Evolutionary conservation across 179 eudicot species (phyloP).

Genomic region (Silene noctiflora): DNA sequence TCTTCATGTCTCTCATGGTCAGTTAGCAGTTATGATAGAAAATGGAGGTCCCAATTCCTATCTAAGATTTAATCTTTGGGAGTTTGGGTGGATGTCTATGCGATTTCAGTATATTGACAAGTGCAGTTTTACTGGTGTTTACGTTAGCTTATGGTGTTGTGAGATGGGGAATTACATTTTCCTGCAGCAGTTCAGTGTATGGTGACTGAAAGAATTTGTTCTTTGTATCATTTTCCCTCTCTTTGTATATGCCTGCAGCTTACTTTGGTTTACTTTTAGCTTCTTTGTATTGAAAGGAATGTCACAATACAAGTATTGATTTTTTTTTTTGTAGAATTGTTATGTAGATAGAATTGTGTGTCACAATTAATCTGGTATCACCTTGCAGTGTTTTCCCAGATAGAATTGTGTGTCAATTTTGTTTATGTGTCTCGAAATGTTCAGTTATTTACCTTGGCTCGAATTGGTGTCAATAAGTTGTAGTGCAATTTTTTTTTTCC

Average conservation of each 20-base stretch:
- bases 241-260: neutral
- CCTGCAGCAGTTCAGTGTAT: neutral
- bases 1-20: constrained; percentile 1
- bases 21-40: neutral
- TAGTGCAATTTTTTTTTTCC: neutral
- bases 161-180: neutral
- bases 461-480: neutral
- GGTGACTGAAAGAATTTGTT: neutral
- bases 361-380: neutral
- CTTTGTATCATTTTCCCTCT: neutral
- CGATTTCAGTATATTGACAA: neutral
- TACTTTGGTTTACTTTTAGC: neutral
- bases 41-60: neutral
- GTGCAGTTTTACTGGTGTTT: neutral
- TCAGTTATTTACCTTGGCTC: neutral
- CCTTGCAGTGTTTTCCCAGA: neutral
- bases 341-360: neutral
- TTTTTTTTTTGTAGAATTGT: neutral
- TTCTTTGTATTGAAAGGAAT: neutral
- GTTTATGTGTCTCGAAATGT: neutral
- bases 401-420: constrained; percentile 3
- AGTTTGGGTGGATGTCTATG: neutral
- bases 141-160: neutral
- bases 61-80: neutral
- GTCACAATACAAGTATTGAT: neutral